Evolutionary conservation across 202 grass and related monocot genomes (phyloP).

Genomic region (Carex arenaria): DNA sequence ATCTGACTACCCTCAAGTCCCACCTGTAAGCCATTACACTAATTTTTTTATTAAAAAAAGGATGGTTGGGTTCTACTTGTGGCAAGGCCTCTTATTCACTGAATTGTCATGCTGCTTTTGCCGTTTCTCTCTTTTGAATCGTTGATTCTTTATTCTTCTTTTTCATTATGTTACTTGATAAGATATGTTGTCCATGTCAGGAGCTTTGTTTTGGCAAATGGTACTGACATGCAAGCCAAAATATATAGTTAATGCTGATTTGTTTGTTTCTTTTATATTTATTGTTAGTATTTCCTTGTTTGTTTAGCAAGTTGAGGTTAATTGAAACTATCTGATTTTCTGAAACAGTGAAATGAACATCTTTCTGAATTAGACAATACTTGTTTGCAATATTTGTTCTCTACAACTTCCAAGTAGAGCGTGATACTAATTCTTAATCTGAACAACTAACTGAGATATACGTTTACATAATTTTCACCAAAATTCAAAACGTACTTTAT

Average conservation of each 20-base stretch:
- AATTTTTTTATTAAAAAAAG: background rate
- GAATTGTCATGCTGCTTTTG: background rate
- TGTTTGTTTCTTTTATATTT: background rate
- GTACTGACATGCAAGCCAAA: background rate
- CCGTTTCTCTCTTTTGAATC: background rate
- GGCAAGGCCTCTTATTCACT: background rate
- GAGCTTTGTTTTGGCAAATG: background rate
- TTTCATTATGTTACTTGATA: background rate
- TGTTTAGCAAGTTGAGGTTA: background rate
- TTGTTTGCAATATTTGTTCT: background rate
- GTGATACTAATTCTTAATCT: background rate
- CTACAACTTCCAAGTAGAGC: background rate
- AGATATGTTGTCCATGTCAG: background rate
- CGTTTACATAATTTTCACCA: background rate
- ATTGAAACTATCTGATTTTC: background rate
- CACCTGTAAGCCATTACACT: constrained; percentile 52
- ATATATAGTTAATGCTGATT: background rate
- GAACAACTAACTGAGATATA: background rate
- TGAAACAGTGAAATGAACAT: background rate
- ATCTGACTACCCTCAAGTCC: constrained; percentile 82
- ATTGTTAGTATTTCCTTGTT: background rate
- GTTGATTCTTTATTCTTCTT: background rate
- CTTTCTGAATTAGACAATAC: background rate
- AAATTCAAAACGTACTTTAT: background rate
- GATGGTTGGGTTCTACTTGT: background rate